Percentiles rank a stretch among this genome's conserved stretches.
Evolutionary conservation across 1,284 basidiomycete genomes (phyloP).

Genomic region (Termitomyces sp.): DNA sequence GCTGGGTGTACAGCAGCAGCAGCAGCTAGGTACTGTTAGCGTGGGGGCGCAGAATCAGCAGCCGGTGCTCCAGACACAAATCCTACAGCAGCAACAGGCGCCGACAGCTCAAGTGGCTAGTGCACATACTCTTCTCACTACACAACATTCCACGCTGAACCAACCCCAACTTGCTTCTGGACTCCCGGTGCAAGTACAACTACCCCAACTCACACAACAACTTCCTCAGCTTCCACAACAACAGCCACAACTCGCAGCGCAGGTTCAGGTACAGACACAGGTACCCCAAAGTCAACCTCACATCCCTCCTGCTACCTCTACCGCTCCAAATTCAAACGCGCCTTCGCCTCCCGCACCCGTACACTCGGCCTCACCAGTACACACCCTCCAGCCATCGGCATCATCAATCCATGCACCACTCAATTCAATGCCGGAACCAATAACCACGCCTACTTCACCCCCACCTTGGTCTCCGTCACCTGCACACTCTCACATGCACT

Average conservation of each 20-base stretch:
- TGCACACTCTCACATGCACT: neutral
- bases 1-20: neutral
- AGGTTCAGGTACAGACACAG: neutral
- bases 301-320: neutral
- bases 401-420: neutral
- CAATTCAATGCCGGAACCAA: neutral
- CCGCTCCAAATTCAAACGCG: too few species aligned
- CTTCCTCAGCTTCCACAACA: neutral
- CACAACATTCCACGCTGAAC: constrained; percentile 3
- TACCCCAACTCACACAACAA: neutral
- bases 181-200: neutral
- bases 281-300: neutral
- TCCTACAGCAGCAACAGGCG: constrained; percentile 12
- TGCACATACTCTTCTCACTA: neutral
- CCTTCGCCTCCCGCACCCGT: neutral
- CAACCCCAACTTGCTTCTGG: neutral
- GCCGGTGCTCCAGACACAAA: neutral
- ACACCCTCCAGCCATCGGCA: neutral
- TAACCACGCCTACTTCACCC: neutral
- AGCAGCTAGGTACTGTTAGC: constrained; percentile 3
- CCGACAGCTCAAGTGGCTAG: constrained; percentile 3
- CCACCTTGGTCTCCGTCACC: constrained; percentile 1
- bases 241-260: neutral
- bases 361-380: neutral
- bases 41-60: constrained; percentile 11